Evolutionary conservation across 352 stramenopile genomes (phyloP), one percentile per base, ranked within the genome.

Genomic region (Phytopythium helicoides): DNA sequence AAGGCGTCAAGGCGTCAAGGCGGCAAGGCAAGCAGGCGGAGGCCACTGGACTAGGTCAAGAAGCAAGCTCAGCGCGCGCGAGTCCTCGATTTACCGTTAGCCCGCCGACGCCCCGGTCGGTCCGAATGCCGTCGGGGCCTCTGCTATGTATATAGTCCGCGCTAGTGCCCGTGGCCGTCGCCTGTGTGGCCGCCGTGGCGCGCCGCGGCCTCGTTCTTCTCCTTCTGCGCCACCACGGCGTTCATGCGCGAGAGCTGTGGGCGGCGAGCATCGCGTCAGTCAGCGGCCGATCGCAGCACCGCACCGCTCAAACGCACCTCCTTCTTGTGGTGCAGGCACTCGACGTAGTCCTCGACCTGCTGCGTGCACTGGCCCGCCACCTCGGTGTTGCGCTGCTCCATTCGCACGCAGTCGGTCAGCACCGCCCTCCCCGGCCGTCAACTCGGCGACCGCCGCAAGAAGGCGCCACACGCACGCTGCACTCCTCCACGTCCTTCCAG

Each of bases 311-410:
- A n/a, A 23, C 58, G 40, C 58, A 95, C 86, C 80, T 98, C 92
- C 71, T 98, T 98, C 73, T 88, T 94, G 74, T 96, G 86, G 72
- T 98, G 94, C 52, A 98, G 71, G 59, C 94, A 98, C 71, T 98
- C 94, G 49, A 98, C 80, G 62, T 98, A 98, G 76, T 98, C 94
- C 56, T 98, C 88, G 15, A 95, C 85, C 64, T 92, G 66, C 73
- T 89, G 78, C 66, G 64, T 72, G 66, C 87, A 97, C 58, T 88
- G 66, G 57, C 86, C 84, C 56, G 86, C 69, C 45, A 74, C 63
- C 63, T 89, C 81, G 51, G 82, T 88, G 68, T 96, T 76, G 64
- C 84, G 93, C 86, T 94, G 66, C 44, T 53, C n/a, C n/a, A n/a
- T n/a, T n/a, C 31, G 6, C 14, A 23, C 4, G 39, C 22, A 61